phyloP scores from a whole-genome alignment of 2,329 filamentous ascomycete species.

The Xylaria multiplex region DNA sequence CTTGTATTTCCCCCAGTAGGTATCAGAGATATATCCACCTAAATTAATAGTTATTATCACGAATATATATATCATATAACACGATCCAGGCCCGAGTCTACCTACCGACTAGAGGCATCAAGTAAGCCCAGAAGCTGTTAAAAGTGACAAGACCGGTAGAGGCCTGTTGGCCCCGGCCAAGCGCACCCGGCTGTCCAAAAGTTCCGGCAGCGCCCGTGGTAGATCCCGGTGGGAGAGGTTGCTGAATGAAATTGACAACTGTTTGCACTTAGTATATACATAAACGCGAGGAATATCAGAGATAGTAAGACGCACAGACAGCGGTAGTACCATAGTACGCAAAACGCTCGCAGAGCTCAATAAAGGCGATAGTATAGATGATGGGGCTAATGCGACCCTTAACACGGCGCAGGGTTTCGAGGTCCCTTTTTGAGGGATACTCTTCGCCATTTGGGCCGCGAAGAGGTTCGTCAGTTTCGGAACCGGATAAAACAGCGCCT shows the following conservation, averaged over 20 bases:
- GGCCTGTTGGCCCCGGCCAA: constrained; percentile 57
- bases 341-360: constrained; percentile 61
- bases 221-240: constrained; percentile 55
- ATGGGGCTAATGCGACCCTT: constrained; percentile 36
- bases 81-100: neutral
- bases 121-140: constrained; percentile 49
- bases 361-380: constrained; percentile 39
- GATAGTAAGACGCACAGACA: constrained; percentile 59
- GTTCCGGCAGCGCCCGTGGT: constrained; percentile 59
- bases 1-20: constrained; percentile 69
- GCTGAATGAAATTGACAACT: constrained; percentile 64
- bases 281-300: neutral
- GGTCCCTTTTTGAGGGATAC: constrained; percentile 38
- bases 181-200: constrained; percentile 59
- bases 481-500: constrained; percentile 31
- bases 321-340: constrained; percentile 71
- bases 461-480: constrained; percentile 38
- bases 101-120: constrained; percentile 48
- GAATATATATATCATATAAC: neutral
- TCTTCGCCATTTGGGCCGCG: constrained; percentile 43
- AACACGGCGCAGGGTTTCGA: constrained; percentile 39
- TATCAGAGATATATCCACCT: constrained; percentile 66
- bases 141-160: constrained; percentile 46
- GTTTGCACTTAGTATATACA: constrained; percentile 17
- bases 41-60: constrained; percentile 40